Conservation (phyloP, 2,329 filamentous ascomycete genomes). For the Penicillium sp. region DNA sequence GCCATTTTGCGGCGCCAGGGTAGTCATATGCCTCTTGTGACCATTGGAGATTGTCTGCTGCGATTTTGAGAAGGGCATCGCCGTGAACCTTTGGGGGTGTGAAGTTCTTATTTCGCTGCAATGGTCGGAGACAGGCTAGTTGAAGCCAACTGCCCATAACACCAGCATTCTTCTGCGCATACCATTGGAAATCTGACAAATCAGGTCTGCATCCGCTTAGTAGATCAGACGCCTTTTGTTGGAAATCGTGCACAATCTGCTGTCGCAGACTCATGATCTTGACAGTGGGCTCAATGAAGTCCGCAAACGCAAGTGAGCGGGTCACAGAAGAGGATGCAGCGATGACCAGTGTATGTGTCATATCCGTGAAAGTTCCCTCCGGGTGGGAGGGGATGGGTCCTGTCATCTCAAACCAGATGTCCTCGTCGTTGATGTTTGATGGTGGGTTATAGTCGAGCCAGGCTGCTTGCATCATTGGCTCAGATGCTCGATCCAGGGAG, state of each 20-base stretch:
- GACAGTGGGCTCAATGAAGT: slow-evolving; percentile 23
- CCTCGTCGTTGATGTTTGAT: slow-evolving; percentile 32
- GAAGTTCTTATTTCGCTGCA: slow-evolving; percentile 26
- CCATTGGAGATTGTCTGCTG: slow-evolving; percentile 27
- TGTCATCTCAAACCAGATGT: slow-evolving; percentile 29
- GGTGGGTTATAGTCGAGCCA: slow-evolving; percentile 31
- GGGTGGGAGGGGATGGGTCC: slow-evolving; percentile 15
- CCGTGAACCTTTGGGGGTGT: slow-evolving; percentile 27
- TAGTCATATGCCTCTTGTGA: slow-evolving; percentile 22
- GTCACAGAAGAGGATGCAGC: slow-evolving; percentile 25
- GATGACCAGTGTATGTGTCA: slow-evolving; percentile 27
- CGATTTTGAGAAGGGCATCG: slow-evolving; percentile 27
- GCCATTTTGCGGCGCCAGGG: slow-evolving; percentile 23
- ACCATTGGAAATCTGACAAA: slow-evolving; percentile 28
- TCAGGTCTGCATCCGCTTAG: slow-evolving; percentile 25
- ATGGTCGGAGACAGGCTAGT: slow-evolving; percentile 29
- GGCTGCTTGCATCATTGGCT: slow-evolving; percentile 36
- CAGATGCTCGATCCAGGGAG: slow-evolving; percentile 33
- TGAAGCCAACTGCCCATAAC: slow-evolving; percentile 30
- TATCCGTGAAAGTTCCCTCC: slow-evolving; percentile 30
- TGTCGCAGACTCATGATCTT: slow-evolving; percentile 28
- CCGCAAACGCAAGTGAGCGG: slow-evolving; percentile 28
- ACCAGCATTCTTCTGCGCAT: slow-evolving; percentile 21
- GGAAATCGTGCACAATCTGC: slow-evolving; percentile 28
- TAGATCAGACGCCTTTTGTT: slow-evolving; percentile 21